phyloP scores from a whole-genome alignment of 2,329 filamentous ascomycete genomes.

The Colletotrichum gloeosporioides region DNA sequence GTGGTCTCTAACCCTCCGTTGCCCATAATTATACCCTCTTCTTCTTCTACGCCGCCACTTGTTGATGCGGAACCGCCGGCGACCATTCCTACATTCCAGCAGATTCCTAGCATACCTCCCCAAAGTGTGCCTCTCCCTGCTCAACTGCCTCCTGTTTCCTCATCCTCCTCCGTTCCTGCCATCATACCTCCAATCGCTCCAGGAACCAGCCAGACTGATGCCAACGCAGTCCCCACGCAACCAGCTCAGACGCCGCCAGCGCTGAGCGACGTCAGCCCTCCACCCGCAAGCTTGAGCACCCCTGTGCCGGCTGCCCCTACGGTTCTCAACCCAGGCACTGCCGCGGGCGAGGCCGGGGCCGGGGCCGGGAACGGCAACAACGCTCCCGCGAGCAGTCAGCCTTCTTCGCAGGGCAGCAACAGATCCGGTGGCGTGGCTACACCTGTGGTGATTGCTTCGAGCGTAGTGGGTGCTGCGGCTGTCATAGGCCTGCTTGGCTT shows the following conservation, averaged over 20 bases:
- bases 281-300: background rate
- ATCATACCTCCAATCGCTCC: conserved; percentile 24
- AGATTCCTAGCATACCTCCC: conserved; percentile 4
- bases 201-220: conserved; percentile 42
- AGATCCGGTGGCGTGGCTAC: conserved; percentile 30
- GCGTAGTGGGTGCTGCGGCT: conserved; percentile 55
- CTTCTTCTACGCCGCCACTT: conserved; percentile 1
- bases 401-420: conserved; percentile 18
- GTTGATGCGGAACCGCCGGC: conserved; percentile 12
- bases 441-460: conserved; percentile 53
- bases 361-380: background rate
- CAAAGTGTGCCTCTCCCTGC: background rate
- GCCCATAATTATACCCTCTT: conserved; percentile 7
- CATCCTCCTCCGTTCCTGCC: background rate
- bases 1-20: conserved; percentile 16
- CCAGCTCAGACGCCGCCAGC: conserved; percentile 8
- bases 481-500: conserved; percentile 51
- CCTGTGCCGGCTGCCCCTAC: background rate
- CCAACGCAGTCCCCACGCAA: conserved; percentile 27
- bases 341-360: conserved; percentile 6
- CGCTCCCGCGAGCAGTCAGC: background rate
- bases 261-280: conserved; percentile 2
- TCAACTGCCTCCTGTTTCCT: background rate
- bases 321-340: conserved; percentile 12
- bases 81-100: conserved; percentile 17